These are phyloP conservation scores for Exophiala sideris DNA, from an alignment of 2,329 filamentous ascomycete species.

Conservation along the genomic window DNA sequence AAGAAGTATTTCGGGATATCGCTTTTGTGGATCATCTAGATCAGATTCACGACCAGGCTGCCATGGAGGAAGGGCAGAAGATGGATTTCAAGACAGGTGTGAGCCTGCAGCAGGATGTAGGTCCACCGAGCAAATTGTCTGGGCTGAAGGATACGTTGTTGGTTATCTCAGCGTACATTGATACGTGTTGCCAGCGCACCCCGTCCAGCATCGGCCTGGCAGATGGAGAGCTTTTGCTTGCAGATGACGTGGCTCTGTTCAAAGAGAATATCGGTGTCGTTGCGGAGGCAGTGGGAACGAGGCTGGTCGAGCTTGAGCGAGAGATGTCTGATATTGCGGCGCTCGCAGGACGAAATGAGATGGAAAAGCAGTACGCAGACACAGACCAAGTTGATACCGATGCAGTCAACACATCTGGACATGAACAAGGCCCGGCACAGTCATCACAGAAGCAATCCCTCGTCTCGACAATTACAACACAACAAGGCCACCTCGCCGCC, in stretches of 20 bases:
- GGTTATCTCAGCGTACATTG: slow-evolving; percentile 16
- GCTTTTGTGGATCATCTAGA: neutral
- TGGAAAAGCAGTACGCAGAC: no score
- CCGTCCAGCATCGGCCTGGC: no score
- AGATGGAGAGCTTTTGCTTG: slow-evolving; percentile 3
- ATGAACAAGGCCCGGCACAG: neutral
- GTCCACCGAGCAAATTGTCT: neutral
- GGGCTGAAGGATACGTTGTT: slow-evolving; percentile 11
- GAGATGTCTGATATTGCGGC: slow-evolving; percentile 1
- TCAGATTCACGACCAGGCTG: no score
- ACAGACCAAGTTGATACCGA: no score
- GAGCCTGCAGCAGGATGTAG: no score
- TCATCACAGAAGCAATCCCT: neutral
- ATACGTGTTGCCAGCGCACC: neutral
- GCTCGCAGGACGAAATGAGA: neutral
- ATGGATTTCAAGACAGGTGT: no score
- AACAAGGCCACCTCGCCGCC: slow-evolving; percentile 3
- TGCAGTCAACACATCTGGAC: no score
- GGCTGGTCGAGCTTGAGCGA: slow-evolving; percentile 7
- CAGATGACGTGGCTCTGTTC: slow-evolving; percentile 10
- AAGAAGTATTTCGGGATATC: slow-evolving; percentile 5
- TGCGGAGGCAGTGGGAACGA: neutral
- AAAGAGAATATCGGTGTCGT: slow-evolving; percentile 6
- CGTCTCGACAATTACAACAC: neutral
- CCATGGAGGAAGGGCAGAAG: no score